These are phyloP conservation scores for Excoecaria cochinchinensis DNA, from an alignment of 345 rosid species.

Conservation along the genomic window DNA sequence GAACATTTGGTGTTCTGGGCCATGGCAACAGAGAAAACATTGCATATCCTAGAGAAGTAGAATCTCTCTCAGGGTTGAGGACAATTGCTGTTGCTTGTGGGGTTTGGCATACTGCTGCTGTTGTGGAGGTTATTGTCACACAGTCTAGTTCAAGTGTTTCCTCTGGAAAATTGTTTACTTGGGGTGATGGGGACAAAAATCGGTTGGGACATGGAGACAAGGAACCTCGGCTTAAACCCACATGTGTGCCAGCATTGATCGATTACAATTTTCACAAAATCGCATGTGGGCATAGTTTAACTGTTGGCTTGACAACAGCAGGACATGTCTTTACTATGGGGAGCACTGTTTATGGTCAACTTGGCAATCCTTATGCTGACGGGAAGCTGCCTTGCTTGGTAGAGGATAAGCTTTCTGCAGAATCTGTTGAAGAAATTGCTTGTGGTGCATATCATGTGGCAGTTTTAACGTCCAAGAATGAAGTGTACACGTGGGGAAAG, in stretches of 20 bases:
- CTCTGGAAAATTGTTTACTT: slow-evolving; percentile 89
- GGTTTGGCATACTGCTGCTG: slow-evolving; percentile 98
- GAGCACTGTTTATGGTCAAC: slow-evolving; percentile 92
- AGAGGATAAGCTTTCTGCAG: slow-evolving; percentile 63
- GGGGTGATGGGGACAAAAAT: slow-evolving; percentile 98
- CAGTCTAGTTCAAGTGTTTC: slow-evolving; percentile 69
- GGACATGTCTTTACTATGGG: slow-evolving; percentile 90
- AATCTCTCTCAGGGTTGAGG: slow-evolving; percentile 79
- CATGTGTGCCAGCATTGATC: slow-evolving; percentile 83
- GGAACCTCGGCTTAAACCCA: slow-evolving; percentile 83
- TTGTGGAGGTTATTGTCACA: slow-evolving; percentile 85
- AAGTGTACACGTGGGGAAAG: slow-evolving; percentile 93
- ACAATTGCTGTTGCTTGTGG: slow-evolving; percentile 88
- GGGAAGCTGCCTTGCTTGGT: slow-evolving; percentile 77
- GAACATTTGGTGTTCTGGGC: slow-evolving; percentile 92
- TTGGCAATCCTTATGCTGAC: slow-evolving; percentile 77
- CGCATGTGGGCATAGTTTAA: slow-evolving; percentile 92
- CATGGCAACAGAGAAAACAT: slow-evolving; percentile 77
- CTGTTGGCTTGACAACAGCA: slow-evolving; percentile 79
- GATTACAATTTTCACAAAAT: slow-evolving; percentile 75
- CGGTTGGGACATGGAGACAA: slow-evolving; percentile 98
- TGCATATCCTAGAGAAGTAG: slow-evolving; percentile 76
- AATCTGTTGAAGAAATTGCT: slow-evolving; percentile 79
- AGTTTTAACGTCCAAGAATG: slow-evolving; percentile 74
- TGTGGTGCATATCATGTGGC: slow-evolving; percentile 90